Percentiles rank a stretch among this genome's conserved stretches.
These are phyloP conservation scores for Helianthus tuberosus DNA, from an alignment of 129 eudicot species.

Conservation along the genomic window DNA sequence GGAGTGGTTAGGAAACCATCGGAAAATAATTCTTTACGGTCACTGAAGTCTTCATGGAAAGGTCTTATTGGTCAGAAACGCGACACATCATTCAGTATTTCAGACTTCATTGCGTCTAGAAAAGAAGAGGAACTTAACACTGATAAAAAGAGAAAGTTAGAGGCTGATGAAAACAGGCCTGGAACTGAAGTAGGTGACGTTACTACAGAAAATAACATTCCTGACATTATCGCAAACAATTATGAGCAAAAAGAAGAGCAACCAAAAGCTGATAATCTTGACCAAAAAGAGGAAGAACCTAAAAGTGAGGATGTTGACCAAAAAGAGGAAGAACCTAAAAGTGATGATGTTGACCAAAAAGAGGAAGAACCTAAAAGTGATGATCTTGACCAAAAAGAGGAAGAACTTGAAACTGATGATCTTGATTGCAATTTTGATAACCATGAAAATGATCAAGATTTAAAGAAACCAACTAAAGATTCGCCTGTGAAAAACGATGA, in stretches of 20 bases:
- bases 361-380: constrained; percentile 35
- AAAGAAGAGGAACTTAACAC: constrained; percentile 30
- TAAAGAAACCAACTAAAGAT: constrained; percentile 19
- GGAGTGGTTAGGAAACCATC: constrained; percentile 36
- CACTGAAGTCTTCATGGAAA: constrained; percentile 66
- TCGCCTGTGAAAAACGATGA: constrained; percentile 26
- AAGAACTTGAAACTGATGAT: constrained; percentile 27
- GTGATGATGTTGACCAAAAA: constrained; percentile 21
- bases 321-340: constrained; percentile 23
- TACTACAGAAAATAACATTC: too few species aligned
- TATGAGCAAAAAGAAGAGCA: too few species aligned
- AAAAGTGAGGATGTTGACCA: background rate
- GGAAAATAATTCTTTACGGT: constrained; percentile 29
- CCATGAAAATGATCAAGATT: constrained; percentile 1
- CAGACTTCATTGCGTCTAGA: constrained; percentile 42
- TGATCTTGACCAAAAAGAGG: constrained; percentile 33
- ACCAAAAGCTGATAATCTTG: too few species aligned
- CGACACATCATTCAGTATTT: constrained; percentile 41
- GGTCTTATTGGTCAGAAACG: constrained; percentile 46
- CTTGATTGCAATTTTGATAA: constrained; percentile 12
- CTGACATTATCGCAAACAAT: too few species aligned
- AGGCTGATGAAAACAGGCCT: background rate
- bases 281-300: constrained; percentile 22
- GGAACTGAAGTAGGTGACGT: too few species aligned
- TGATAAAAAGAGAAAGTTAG: constrained; percentile 27